A percentile compares a stretch with the other conserved stretches of the same genome.
Conservation (phyloP, 148 eudicot genomes). For the Camellia granthamiana region DNA sequence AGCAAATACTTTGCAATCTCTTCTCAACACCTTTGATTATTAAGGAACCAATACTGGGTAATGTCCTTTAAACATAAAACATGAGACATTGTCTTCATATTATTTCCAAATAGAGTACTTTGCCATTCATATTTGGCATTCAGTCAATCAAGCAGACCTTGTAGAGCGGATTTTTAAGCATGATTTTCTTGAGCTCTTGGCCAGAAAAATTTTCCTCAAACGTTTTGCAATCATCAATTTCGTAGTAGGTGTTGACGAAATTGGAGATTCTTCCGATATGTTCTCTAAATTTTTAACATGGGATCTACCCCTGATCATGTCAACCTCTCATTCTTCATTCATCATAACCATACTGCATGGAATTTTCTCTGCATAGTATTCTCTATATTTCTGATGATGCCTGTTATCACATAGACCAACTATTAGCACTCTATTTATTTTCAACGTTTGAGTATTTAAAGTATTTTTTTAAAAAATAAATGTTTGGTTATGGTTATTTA, state of each 20-base stretch:
- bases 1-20: no score
- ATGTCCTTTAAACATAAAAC: no score
- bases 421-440: no score
- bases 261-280: not conserved
- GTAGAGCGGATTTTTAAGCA: not conserved
- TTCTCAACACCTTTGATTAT: no score
- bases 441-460: no score
- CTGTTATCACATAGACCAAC: conserved; percentile 5
- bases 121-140: no score
- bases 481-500: no score
- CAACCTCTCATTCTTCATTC: conserved; percentile 36
- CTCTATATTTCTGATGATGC: conserved; percentile 34
- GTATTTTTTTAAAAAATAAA: no score
- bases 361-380: conserved; percentile 31
- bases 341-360: conserved; percentile 29
- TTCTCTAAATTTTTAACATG: not conserved
- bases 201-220: conserved; percentile 18
- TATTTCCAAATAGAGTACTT: no score
- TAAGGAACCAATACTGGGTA: no score
- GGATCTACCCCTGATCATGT: conserved; percentile 13
- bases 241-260: not conserved
- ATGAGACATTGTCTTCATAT: no score
- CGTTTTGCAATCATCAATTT: conserved; percentile 9
- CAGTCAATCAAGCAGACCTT: no score
- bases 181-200: not conserved